Evolutionary conservation across 2,329 filamentous ascomycete species (phyloP).

Genomic region (Neopestalotiopsis clavispora): DNA sequence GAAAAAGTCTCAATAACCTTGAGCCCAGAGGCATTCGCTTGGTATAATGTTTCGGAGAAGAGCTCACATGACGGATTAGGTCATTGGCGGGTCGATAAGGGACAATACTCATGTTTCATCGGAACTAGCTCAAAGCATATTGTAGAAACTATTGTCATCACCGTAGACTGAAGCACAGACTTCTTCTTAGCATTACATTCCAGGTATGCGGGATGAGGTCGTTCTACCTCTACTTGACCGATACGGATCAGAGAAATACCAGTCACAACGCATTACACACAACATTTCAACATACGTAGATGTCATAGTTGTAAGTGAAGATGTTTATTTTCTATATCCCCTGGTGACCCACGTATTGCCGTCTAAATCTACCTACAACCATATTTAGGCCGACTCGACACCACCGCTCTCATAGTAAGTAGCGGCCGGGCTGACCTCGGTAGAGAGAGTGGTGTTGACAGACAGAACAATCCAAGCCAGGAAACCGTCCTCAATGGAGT

Average conservation of each 20-base stretch:
- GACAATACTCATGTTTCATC: neutral
- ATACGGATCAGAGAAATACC: too few species aligned
- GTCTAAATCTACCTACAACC: too few species aligned
- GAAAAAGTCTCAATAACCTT: neutral
- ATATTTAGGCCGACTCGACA: slow-evolving; percentile 4
- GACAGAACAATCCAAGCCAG: slow-evolving; percentile 55
- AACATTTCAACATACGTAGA: too few species aligned
- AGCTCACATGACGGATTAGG: neutral
- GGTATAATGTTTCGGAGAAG: neutral
- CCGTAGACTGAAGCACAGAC: neutral
- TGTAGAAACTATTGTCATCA: neutral
- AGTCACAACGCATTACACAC: too few species aligned
- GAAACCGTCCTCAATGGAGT: slow-evolving; percentile 50
- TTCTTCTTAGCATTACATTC: neutral
- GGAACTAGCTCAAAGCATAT: neutral
- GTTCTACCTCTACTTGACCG: neutral
- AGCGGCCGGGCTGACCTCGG: slow-evolving; percentile 4
- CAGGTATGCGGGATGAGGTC: neutral
- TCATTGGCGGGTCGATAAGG: neutral
- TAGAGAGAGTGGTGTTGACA: slow-evolving; percentile 40
- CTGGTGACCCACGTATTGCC: too few species aligned
- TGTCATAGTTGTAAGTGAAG: too few species aligned
- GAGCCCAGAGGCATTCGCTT: neutral
- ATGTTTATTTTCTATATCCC: too few species aligned
- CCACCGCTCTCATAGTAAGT: slow-evolving; percentile 2